Evolutionary conservation across 1,284 basidiomycete genomes (phyloP).

Genomic region (Papiliotrema terrestris): DNA sequence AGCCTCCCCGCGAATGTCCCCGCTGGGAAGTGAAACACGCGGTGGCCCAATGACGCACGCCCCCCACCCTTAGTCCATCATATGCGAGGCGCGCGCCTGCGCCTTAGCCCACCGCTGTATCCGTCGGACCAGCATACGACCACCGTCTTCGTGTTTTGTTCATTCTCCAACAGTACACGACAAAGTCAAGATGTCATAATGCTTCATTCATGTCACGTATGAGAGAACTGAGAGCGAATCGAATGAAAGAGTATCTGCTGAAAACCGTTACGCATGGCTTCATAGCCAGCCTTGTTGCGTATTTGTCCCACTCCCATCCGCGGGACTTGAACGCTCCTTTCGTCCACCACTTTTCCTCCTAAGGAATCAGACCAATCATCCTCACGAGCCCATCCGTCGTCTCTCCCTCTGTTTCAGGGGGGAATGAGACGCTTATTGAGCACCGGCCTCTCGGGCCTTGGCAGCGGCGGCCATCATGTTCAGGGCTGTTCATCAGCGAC

Average conservation of each 20-base stretch:
- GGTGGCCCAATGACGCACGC: no score
- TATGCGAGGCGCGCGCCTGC: no score
- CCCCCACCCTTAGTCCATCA: no score
- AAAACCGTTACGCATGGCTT: no score
- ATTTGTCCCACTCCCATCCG: background rate
- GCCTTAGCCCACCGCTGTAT: no score
- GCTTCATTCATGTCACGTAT: background rate
- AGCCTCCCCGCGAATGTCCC: no score
- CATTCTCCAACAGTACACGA: no score
- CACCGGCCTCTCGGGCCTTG: constrained; percentile 17
- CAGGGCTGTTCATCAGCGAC: constrained; percentile 18
- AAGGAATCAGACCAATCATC: background rate
- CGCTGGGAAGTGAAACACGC: no score
- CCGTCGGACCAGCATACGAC: no score
- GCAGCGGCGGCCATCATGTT: constrained; percentile 46
- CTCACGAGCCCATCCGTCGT: background rate
- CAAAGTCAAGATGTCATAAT: constrained; percentile 1
- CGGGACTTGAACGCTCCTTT: background rate
- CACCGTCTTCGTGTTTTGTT: background rate
- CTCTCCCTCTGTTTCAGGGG: background rate
- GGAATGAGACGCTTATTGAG: background rate
- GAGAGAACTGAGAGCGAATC: background rate
- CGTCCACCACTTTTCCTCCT: background rate
- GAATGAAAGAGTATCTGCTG: no score
- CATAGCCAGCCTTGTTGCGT: background rate